A percentile compares a stretch with the other conserved stretches of the same genome.
These are phyloP conservation scores for Salix dunnii DNA, from an alignment of 345 rosid genomes.

Conservation along the genomic window DNA sequence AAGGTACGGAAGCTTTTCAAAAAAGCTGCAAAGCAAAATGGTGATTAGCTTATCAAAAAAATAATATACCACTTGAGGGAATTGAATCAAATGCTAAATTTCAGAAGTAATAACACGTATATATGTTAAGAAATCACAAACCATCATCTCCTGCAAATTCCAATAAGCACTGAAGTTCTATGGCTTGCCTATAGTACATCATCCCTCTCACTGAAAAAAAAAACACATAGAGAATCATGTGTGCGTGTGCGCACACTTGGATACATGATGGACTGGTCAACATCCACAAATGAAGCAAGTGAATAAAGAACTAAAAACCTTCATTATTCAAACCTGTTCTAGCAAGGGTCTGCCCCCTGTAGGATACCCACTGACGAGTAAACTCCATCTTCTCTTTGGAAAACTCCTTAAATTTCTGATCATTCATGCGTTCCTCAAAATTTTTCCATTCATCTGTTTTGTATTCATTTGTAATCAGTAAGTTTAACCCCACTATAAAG, in stretches of 20 bases:
- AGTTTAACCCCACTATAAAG: constrained; percentile 11
- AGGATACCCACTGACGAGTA: constrained; percentile 81
- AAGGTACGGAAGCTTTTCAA: constrained; percentile 22
- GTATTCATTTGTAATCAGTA: constrained; percentile 13
- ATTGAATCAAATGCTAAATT: constrained; percentile 1
- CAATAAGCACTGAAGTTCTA: constrained; percentile 72
- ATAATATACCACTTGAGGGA: not conserved
- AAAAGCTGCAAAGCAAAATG: constrained; percentile 41
- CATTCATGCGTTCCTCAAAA: constrained; percentile 53
- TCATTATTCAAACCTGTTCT: constrained; percentile 60
- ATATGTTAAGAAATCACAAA: constrained; percentile 33
- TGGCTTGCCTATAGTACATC: constrained; percentile 85
- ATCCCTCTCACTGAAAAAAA: constrained; percentile 78
- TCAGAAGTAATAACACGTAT: not conserved
- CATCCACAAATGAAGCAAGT: constrained; percentile 6
- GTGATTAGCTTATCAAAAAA: constrained; percentile 7
- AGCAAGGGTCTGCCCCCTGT: constrained; percentile 89
- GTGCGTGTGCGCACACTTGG: not conserved
- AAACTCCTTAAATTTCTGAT: constrained; percentile 11
- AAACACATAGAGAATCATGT: not conserved
- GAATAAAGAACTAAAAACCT: not conserved
- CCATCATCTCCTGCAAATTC: constrained; percentile 62
- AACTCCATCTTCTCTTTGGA: constrained; percentile 39
- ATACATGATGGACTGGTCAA: constrained; percentile 9
- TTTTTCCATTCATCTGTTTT: constrained; percentile 85